Base-by-base conservation (phyloP, 306 rosid species). In the Dalbergia cochinchinensis region DNA sequence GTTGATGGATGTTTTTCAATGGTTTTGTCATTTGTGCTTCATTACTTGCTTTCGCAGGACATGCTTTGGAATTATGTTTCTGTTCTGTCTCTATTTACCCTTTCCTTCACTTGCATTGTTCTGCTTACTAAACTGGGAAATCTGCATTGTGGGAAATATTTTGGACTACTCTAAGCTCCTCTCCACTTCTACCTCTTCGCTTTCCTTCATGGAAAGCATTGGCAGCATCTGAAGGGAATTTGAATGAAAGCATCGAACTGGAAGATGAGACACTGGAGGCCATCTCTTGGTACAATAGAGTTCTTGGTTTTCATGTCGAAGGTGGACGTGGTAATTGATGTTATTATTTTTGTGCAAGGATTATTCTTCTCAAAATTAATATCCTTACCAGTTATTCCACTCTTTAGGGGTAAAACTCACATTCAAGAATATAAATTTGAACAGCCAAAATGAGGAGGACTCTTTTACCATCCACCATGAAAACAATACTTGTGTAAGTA, bases 271-370 rank as follows among this genome's bases (percentile, higher is more conserved):
- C 78, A 50, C 87, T 84, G 61, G 92, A 88, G 80, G 94, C 91
- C 58, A 82, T 89, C 71, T 88, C 87, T 37, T 95, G 99, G 99
- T 95, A 95, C 81, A 90, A 92, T 53, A 86, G 83, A 68, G 90
- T 89, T 71, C 96, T 95, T 72, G 96, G 91, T 67, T 85, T 95
- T 68, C 85, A 87, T 74, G 90, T 93, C 83, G 93, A 90, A 93
- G 97, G 92, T 33, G 96, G 96, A 79, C 87, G 60, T 82, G 99
- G 99, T 93, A 93, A 87, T 81, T 82, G 50, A 47, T 50, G 7
- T 61, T 81, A 5, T 65, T 83, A 61, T 47, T 67, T 26, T 78
- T 55, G 39, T 72, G 34, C 39, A 42, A 67, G 12, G 11, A 77
- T 62, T 75, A 8, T 70, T 45, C 13, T 71, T 76, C 73, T 69